Evolutionary conservation across 805 yeast species (phyloP).

Genomic region (Lachancea sp.): DNA sequence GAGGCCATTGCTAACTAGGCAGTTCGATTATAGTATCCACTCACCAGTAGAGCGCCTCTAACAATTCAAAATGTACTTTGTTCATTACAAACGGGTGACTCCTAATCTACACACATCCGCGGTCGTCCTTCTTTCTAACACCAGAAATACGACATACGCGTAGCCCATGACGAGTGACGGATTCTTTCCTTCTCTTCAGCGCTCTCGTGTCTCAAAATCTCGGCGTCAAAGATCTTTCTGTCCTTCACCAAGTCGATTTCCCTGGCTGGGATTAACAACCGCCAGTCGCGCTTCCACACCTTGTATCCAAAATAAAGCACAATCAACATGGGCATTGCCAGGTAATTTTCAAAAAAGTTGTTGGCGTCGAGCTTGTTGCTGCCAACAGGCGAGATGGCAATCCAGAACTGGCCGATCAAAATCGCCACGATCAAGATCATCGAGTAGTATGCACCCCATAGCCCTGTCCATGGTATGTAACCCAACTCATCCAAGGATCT

Average conservation of each 20-base stretch:
- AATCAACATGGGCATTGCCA: conserved; percentile 43
- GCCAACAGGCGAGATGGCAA: conserved; percentile 52
- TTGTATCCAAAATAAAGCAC: conserved; percentile 41
- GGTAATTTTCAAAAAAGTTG: conserved; percentile 39
- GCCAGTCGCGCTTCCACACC: conserved; percentile 42
- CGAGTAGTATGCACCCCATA: conserved; percentile 48
- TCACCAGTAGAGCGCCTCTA: too few relatives aligned
- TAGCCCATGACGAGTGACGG: conserved; percentile 27
- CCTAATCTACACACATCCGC: background rate
- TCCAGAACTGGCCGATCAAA: conserved; percentile 58
- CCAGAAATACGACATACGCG: conserved; percentile 29
- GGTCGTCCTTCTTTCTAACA: conserved; percentile 16
- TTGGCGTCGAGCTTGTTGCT: conserved; percentile 34
- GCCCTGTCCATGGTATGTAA: conserved; percentile 45
- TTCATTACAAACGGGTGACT: background rate
- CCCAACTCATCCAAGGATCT: conserved; percentile 46
- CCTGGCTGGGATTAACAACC: conserved; percentile 26
- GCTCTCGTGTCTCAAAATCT: conserved; percentile 29
- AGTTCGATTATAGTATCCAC: too few relatives aligned
- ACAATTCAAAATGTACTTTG: background rate
- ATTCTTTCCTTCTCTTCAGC: conserved; percentile 26
- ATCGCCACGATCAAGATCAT: conserved; percentile 43
- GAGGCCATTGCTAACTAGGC: too few relatives aligned
- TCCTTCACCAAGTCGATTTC: conserved; percentile 27
- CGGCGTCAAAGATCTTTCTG: conserved; percentile 32